Percentiles rank a stretch among this genome's conserved stretches.
These are phyloP conservation scores for Halteria grandinella DNA, from an alignment of 73 alveolate species.

Conservation along the genomic window DNA sequence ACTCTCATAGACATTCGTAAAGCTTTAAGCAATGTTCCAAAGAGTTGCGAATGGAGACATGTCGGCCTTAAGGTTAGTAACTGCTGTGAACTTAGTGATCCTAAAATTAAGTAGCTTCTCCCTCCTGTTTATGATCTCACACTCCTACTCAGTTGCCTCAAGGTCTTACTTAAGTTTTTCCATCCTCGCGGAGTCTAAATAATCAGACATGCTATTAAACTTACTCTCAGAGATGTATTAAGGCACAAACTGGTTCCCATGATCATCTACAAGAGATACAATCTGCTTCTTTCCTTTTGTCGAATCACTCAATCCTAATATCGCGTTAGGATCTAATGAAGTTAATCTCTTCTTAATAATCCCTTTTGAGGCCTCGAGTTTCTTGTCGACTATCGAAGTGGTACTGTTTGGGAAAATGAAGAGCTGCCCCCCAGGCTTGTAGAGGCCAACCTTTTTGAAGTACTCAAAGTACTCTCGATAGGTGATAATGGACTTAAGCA, in stretches of 20 bases:
- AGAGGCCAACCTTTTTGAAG: conserved; percentile 58
- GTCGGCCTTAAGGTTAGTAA: conserved; percentile 38
- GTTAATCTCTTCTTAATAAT: no score
- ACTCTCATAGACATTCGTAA: conserved; percentile 53
- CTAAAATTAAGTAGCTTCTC: conserved; percentile 49
- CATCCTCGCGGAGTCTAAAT: conserved; percentile 61
- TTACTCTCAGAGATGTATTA: no score
- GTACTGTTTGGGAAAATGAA: no score
- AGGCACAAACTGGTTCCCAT: no score
- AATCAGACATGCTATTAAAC: conserved; percentile 11
- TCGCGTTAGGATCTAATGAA: no score
- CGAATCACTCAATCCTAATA: no score
- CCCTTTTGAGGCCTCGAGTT: no score
- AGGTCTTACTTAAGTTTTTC: conserved; percentile 55
- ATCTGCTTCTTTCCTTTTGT: no score
- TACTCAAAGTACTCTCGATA: conserved; percentile 54
- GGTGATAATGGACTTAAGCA: conserved; percentile 20
- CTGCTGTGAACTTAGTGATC: conserved; percentile 56
- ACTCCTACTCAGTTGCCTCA: conserved; percentile 56
- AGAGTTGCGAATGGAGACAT: conserved; percentile 59
- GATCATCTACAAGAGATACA: no score
- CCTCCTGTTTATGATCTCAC: conserved; percentile 64
- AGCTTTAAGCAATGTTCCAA: conserved; percentile 58
- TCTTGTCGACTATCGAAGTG: no score
- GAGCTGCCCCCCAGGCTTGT: background rate